Base-by-base conservation (phyloP, 768 basidiomycete species). In the Clitopilus passeckerianus region DNA sequence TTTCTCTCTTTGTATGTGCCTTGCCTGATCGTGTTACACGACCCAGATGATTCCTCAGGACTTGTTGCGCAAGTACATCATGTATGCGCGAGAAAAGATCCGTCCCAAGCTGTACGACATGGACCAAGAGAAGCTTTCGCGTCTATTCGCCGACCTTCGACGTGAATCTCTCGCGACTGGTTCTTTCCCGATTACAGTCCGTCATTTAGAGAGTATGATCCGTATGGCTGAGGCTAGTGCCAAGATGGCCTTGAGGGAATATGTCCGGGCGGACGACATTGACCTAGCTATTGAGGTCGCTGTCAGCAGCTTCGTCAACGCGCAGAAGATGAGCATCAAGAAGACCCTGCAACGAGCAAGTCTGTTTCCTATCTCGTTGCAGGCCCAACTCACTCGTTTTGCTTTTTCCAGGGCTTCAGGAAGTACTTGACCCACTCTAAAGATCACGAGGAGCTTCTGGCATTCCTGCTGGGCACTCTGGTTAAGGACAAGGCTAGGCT, bases 271-370 rank as follows among this genome's bases (percentile, higher is more conserved):
- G 37, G 97, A 98, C 71, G 97, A 99, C 70, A 94, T 99, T 66
- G 95, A 99, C 71, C 77, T 98, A 56, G 96, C 97, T 1, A 98
- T 99, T 62, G 93, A 93, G 66, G 95, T 98, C 53, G 91, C 93
- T 2, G 86, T 99, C 27, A 89, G 89, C 56, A 95, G 92, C 75
- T 99, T 99, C 72, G 93, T 99, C 60, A 95, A 75, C 64, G 91
- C 97, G 24, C 97, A 99, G 72, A 99, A 99, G 80, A 89, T 95
- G 83, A 93, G 91, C 60, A 96, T 98, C 78, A 98, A 98, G 82
- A 97, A 94, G 78, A 95, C 95, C 2, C 78, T 99, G 50, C 94
- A 99, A 73, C 81, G 97, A 67, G 96, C 96, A 65, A 64, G 87
- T 80, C 14, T 33, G n/a, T 10, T 6, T 23, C 22, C 56, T 41